Base-by-base conservation (phyloP, 306 rosid genomes). In the Hippophae gyantsensis region DNA sequence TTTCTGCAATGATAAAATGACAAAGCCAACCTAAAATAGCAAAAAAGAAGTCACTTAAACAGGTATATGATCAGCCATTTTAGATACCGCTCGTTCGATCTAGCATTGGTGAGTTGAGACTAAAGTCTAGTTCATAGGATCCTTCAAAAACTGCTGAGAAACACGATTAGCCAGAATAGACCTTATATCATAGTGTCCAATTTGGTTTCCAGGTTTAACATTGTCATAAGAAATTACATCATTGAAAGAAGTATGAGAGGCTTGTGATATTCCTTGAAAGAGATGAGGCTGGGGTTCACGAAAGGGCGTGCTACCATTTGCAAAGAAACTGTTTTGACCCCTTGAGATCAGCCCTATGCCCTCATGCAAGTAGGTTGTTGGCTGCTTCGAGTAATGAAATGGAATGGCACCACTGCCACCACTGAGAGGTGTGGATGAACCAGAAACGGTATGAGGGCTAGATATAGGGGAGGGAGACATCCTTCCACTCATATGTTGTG, bases 111-210 rank as follows among this genome's bases (percentile, higher is more conserved):
- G 72, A 53, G 56, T 57, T 25, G 27, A 76, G 72, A 55, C 58
- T 71, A 4, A 43, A 57, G 64, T 70, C 72, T 18, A 72, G 18
- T 70, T 77, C 25, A 61, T 56, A 68, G 65, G 77, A 61, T 81
- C 94, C 73, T 71, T 85, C 64, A 72, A 47, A 62, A 65, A 70
- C 77, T 77, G 92, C 58, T 79, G 79, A 43, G 95, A 73, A 9
- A 81, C 78, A 43, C 81, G 69, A 58, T 84, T 84, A 56, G 83
- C 74, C 64, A 81, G 74, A 66, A 54, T 60, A 1, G 78, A 64
- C 69, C 72, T 81, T 48, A 48, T 76, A 48, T 73, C 86, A 42
- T 68, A 66, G 61, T 68, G 69, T 58, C 75, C 73, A 23, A 77
- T 52, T 65, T 66, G 85, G 68, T 70, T 74, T 60, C 68, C 80